Conservation (phyloP, 805 yeast genomes). For the Metschnikowia chrysomelidarum region DNA sequence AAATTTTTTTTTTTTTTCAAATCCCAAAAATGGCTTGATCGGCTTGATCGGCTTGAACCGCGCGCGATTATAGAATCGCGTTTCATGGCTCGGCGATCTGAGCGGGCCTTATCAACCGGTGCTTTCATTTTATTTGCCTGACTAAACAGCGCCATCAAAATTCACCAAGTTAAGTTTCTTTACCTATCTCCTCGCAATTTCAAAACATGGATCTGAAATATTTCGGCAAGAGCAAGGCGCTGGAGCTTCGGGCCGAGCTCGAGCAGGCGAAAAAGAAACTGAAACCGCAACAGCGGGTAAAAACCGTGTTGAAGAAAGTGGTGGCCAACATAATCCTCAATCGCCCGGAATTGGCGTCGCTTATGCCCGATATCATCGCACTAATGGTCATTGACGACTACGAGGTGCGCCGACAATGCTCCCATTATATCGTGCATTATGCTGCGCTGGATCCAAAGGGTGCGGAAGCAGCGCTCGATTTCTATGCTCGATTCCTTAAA, state of each 20-base stretch:
- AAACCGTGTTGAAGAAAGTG: conserved; percentile 56
- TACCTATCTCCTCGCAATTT: too few species aligned
- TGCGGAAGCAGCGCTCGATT: conserved; percentile 54
- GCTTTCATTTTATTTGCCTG: too few species aligned
- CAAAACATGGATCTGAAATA: conserved; percentile 28
- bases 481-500: conserved; percentile 51
- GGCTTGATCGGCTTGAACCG: too few species aligned
- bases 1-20: too few species aligned
- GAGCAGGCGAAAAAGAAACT: conserved; percentile 43
- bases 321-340: conserved; percentile 83
- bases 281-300: conserved; percentile 37
- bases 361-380: conserved; percentile 62
- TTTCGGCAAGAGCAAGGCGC: conserved; percentile 38
- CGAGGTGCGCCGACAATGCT: conserved; percentile 70
- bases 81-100: too few species aligned
- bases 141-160: too few species aligned
- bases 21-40: too few species aligned
- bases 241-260: conserved; percentile 41
- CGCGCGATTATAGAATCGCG: too few species aligned
- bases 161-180: too few species aligned
- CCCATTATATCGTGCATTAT: conserved; percentile 61
- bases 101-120: too few species aligned
- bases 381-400: conserved; percentile 57
- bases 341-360: conserved; percentile 66
- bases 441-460: conserved; percentile 56